Evolutionary conservation across 805 yeast species (phyloP).

Genomic region (Saturnispora silvae): DNA sequence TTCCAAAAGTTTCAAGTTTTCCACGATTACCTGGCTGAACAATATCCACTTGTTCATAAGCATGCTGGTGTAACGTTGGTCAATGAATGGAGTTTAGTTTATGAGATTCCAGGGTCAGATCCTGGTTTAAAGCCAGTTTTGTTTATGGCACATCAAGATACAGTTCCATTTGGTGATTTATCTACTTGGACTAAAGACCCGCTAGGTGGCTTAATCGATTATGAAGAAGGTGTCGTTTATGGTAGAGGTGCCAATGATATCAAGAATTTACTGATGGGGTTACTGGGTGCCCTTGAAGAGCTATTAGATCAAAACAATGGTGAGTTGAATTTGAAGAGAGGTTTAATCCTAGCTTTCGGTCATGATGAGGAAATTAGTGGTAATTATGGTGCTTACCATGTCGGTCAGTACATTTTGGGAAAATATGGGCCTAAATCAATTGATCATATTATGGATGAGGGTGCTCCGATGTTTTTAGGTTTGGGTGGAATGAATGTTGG

Average conservation of each 20-base stretch:
- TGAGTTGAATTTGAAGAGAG: constrained; percentile 39
- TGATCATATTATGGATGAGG: constrained; percentile 48
- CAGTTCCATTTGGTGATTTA: constrained; percentile 60
- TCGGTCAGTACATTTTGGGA: constrained; percentile 37
- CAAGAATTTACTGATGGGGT: constrained; percentile 55
- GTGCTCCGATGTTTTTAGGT: constrained; percentile 27
- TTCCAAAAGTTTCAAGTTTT: constrained; percentile 16
- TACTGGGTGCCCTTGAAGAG: constrained; percentile 53
- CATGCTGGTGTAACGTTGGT: constrained; percentile 39
- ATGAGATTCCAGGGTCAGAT: constrained; percentile 51
- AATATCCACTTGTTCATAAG: constrained; percentile 44
- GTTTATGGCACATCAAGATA: constrained; percentile 72
- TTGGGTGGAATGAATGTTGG: constrained; percentile 30
- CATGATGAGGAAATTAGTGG: constrained; percentile 75
- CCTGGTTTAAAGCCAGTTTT: constrained; percentile 46
- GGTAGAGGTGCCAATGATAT: constrained; percentile 77
- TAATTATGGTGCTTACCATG: constrained; percentile 41
- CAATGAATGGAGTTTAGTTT: constrained; percentile 53
- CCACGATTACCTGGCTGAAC: constrained; percentile 11
- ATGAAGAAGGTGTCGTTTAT: constrained; percentile 54
- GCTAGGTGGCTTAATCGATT: constrained; percentile 40
- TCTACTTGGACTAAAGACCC: constrained; percentile 61
- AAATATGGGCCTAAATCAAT: constrained; percentile 52
- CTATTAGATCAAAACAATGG: constrained; percentile 36
- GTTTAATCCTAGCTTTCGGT: constrained; percentile 57